Conservation (phyloP, 305 asterid genomes). For the Fraxinus baroniana region DNA sequence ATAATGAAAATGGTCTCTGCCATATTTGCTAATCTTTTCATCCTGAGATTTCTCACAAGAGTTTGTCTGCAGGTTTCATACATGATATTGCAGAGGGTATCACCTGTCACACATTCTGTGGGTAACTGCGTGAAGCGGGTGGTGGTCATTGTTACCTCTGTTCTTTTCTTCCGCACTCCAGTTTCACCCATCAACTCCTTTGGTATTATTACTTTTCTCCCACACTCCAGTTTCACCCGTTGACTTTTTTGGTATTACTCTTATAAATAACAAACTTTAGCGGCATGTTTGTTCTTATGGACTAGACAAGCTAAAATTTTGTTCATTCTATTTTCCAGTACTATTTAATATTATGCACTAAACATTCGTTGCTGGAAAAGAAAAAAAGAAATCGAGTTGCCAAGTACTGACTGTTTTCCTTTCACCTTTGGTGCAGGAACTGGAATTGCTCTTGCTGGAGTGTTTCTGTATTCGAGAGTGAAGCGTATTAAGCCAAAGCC, state of each 20-base stretch:
- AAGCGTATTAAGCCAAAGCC: slow-evolving; percentile 74
- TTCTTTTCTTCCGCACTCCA: slow-evolving; percentile 82
- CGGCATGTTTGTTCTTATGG: neutral
- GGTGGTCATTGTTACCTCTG: slow-evolving; percentile 83
- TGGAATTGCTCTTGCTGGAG: slow-evolving; percentile 71
- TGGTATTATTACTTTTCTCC: slow-evolving; percentile 35
- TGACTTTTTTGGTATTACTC: slow-evolving; percentile 55
- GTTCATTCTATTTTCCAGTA: neutral
- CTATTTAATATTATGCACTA: neutral
- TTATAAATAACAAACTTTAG: neutral
- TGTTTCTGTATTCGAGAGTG: slow-evolving; percentile 72
- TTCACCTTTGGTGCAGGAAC: slow-evolving; percentile 50
- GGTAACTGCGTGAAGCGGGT: slow-evolving; percentile 97
- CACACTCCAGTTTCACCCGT: slow-evolving; percentile 71
- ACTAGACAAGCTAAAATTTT: neutral
- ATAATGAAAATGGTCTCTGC: too few relatives aligned
- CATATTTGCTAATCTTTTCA: neutral
- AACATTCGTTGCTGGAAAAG: neutral
- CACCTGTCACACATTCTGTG: slow-evolving; percentile 90
- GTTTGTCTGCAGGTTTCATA: slow-evolving; percentile 70
- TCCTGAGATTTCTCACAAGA: slow-evolving; percentile 18
- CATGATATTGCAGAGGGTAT: slow-evolving; percentile 88
- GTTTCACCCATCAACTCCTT: slow-evolving; percentile 67
- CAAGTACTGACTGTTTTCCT: neutral
- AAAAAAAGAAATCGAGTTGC: neutral